phyloP scores from a whole-genome alignment of 129 eudicot species.

The Erigeron canadensis region DNA sequence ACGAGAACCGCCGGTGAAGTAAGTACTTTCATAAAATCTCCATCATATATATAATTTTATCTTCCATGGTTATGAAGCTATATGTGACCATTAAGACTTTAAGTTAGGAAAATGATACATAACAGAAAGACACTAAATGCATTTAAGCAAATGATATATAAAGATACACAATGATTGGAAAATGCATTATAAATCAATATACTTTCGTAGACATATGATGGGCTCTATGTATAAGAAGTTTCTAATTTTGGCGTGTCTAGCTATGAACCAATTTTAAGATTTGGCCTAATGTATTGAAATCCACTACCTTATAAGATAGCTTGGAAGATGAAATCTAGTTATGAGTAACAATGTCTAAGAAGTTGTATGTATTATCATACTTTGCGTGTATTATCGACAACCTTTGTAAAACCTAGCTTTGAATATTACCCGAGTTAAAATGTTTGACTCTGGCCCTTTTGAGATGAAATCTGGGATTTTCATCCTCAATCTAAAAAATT shows the following conservation, averaged over 20 bases:
- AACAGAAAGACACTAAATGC: too few relatives aligned
- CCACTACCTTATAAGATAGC: too few relatives aligned
- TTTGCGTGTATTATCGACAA: background rate
- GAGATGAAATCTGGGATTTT: background rate
- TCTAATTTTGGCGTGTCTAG: too few relatives aligned
- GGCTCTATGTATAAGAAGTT: too few relatives aligned
- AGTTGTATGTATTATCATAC: background rate
- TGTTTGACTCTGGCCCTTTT: background rate
- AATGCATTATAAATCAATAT: too few relatives aligned
- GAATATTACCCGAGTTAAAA: background rate
- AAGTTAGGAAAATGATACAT: too few relatives aligned
- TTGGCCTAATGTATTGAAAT: too few relatives aligned
- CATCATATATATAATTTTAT: background rate
- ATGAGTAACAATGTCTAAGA: background rate
- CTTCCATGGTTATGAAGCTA: conserved; percentile 3
- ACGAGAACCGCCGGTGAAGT: conserved; percentile 91
- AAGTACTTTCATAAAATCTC: conserved; percentile 31
- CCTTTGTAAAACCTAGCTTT: background rate
- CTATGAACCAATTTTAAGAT: too few relatives aligned
- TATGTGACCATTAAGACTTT: background rate
- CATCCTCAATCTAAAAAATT: background rate
- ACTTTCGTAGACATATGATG: too few relatives aligned
- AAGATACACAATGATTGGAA: too few relatives aligned
- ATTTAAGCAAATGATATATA: too few relatives aligned
- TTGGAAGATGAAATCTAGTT: too few relatives aligned